These are phyloP conservation scores for Gastroboletus turbinatus DNA, from an alignment of 1,284 basidiomycete species.

Conservation along the genomic window DNA sequence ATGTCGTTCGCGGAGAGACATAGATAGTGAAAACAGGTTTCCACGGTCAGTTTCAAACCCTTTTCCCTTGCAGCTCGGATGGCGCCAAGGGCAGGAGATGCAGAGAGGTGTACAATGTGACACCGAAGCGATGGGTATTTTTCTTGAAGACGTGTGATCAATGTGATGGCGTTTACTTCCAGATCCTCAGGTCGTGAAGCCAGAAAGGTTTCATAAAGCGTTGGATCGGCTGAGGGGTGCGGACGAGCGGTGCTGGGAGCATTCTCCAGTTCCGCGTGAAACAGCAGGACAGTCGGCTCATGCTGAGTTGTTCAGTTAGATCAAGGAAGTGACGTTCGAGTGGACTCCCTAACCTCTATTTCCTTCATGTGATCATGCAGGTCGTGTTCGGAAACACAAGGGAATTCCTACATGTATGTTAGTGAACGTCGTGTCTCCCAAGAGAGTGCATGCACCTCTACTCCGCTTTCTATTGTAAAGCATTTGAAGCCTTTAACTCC, in stretches of 20 bases:
- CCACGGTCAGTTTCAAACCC: slow-evolving; percentile 76
- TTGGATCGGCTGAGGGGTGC: slow-evolving; percentile 40
- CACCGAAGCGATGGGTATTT: slow-evolving; percentile 70
- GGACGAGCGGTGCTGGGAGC: slow-evolving; percentile 6
- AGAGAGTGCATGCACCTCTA: slow-evolving; percentile 58
- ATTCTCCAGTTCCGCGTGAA: slow-evolving; percentile 85
- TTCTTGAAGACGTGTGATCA: slow-evolving; percentile 67
- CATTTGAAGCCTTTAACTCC: slow-evolving; percentile 96
- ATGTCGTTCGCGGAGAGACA: slow-evolving; percentile 64
- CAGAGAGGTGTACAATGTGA: slow-evolving; percentile 93
- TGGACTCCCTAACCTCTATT: slow-evolving; percentile 53
- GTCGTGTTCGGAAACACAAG: slow-evolving; percentile 75
- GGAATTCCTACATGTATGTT: slow-evolving; percentile 72
- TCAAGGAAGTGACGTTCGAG: neutral
- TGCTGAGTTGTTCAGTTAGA: slow-evolving; percentile 44
- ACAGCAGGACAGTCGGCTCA: slow-evolving; percentile 69
- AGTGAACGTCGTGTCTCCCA: slow-evolving; percentile 1
- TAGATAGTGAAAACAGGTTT: slow-evolving; percentile 95
- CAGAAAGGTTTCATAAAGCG: slow-evolving; percentile 79
- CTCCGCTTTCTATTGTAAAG: slow-evolving; percentile 91
- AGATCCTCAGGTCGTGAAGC: slow-evolving; percentile 76
- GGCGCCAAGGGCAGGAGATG: slow-evolving; percentile 74
- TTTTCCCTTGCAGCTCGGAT: slow-evolving; percentile 67
- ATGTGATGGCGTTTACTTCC: slow-evolving; percentile 75
- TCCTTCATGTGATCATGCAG: slow-evolving; percentile 69